Base-by-base conservation (phyloP, 2,329 filamentous ascomycete species). In the Aspergillus vadensis region DNA sequence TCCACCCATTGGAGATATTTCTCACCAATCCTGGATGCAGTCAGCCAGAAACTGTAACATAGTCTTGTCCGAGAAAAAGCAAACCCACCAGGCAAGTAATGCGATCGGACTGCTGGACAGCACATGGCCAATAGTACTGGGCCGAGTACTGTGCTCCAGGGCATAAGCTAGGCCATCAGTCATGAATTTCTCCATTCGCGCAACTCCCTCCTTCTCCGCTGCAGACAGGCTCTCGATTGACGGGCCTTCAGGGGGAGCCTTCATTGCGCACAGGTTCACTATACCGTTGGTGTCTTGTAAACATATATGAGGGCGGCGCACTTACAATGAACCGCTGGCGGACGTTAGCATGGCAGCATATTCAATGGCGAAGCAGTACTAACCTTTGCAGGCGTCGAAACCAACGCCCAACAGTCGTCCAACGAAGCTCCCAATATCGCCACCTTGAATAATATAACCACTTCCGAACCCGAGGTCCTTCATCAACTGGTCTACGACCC, bases 1-100 rank as follows among this genome's bases (percentile, higher is more conserved):
- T 77, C 76, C 1, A 70, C 71, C 76, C 76, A 78, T 56, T 74
- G 69, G 21, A 74, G 59, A 43, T 72, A 75, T 27, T 76, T 78
- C 56, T 78, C 76, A 10, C 75, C 76, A 55, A 75, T 61, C 75
- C 80, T 82, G 55, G 1, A 6, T 2, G 9, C 7, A 30, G 48
- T 44, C 19, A 25, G 44, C 9, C 23, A 50, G 15, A 19, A 2
- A 10, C 32, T n/a, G 0, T 38, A 36, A 36, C 5, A 14, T 15
- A 36, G 0, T 0, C 15, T 36, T 14, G 32, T 36, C 10, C 10
- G 12, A 14, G n/a, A 15, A 36, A 14, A 36, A 36, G 32, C 32
- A 36, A 15, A 36, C 41, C 21, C 15, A 60, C 58, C 58, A 60
- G 15, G 44, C 58, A 7, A 60, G 23, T 5, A 60, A 38, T 1